These are phyloP conservation scores for Xylaria sp. DNA, from an alignment of 2,329 filamentous ascomycete species.

Conservation along the genomic window DNA sequence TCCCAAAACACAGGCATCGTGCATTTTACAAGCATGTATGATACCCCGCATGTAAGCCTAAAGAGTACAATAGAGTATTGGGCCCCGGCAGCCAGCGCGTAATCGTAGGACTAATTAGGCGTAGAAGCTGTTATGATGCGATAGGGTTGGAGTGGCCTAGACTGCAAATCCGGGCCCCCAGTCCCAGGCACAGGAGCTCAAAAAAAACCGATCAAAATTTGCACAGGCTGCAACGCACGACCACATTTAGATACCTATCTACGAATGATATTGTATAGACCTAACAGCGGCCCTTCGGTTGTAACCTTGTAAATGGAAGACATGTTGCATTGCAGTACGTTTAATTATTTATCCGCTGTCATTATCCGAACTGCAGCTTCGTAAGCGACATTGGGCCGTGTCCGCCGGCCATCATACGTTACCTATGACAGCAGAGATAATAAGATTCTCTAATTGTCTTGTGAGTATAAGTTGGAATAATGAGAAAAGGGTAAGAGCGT, in stretches of 20 bases:
- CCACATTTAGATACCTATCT: background rate
- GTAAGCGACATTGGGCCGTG: background rate
- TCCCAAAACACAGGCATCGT: background rate
- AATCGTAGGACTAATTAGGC: background rate
- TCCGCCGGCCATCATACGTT: background rate
- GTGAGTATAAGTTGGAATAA: too few relatives aligned
- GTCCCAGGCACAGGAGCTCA: too few relatives aligned
- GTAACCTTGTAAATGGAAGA: background rate
- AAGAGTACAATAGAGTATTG: background rate
- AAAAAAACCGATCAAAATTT: too few relatives aligned
- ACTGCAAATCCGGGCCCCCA: too few relatives aligned
- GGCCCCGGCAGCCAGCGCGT: background rate
- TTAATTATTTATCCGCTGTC: conserved; percentile 3
- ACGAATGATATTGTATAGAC: background rate
- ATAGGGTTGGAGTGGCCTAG: background rate
- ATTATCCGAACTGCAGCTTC: background rate
- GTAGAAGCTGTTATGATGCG: background rate
- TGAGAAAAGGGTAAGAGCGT: background rate
- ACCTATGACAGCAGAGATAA: background rate
- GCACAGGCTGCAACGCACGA: background rate
- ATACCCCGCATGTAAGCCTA: background rate
- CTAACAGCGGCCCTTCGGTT: background rate
- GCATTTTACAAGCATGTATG: background rate
- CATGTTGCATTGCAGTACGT: background rate
- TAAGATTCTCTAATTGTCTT: too few relatives aligned